These are phyloP conservation scores for Theobroma cacao DNA, from an alignment of 345 rosid species.

Conservation along the genomic window DNA sequence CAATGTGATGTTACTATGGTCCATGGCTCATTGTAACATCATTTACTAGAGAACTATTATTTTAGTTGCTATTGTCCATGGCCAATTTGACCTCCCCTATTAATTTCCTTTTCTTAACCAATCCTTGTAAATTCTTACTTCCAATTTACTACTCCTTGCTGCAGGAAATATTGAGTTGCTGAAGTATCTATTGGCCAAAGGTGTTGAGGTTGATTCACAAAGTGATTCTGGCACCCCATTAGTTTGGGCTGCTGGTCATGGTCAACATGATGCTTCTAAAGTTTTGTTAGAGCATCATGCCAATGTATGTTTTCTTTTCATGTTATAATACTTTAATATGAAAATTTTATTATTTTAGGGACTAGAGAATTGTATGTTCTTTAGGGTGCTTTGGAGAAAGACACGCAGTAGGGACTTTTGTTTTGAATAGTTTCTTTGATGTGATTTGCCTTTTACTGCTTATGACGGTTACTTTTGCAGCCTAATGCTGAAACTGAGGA, in stretches of 20 bases:
- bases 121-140: conserved; percentile 3
- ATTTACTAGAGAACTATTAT: background rate
- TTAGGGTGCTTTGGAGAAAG: background rate
- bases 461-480: conserved; percentile 41
- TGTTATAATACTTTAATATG: background rate
- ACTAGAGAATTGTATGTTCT: background rate
- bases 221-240: conserved; percentile 89
- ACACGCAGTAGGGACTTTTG: background rate
- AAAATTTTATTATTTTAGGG: background rate
- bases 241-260: conserved; percentile 94
- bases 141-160: conserved; percentile 13
- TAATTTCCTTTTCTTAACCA: background rate
- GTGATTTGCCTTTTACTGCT: background rate
- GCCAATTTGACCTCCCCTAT: background rate
- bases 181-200: conserved; percentile 4
- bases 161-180: conserved; percentile 75
- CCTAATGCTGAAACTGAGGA: conserved; percentile 90
- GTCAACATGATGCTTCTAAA: conserved; percentile 66
- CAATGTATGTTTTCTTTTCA: conserved; percentile 43
- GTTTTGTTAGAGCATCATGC: conserved; percentile 76
- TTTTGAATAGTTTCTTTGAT: background rate
- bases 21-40: background rate
- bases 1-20: background rate
- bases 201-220: background rate
- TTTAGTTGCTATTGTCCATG: background rate